Evolutionary conservation across 2,329 filamentous ascomycete species (phyloP), one percentile per base, ranked within the genome.

Genomic region (Penicillium griseofulvum): DNA sequence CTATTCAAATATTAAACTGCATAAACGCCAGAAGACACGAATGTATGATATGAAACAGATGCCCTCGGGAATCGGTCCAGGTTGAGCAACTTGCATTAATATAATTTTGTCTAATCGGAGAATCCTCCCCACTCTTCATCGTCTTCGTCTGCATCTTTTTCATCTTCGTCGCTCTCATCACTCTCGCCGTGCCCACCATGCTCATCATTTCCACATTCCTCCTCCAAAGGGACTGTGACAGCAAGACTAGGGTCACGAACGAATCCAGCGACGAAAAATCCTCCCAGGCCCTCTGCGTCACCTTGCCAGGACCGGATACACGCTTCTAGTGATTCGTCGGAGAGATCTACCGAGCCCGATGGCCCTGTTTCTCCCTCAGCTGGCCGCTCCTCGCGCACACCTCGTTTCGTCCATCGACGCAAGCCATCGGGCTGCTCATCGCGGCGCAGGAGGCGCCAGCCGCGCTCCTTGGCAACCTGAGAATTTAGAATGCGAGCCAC

Each of bases 241-340:
- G 44, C 71, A 71, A 74, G 17, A 73, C 75, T 60, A 69, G 66
- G 54, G 71, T 88, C 83, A 50, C 89, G 80, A 3, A 90, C 82
- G 73, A 99, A 96, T 0, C 83, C 90, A n/a, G 86, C 91, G 19
- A 97, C 89, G 65, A 99, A 99, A 74, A 99, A 97, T 0, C 94
- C 93, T 83, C 97, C 96, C 0, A 92, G 89, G 0, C 91, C 91
- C 59, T 88, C 84, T 10, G 86, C 87, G 63, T 93, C 91, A 26
- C 85, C 89, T 64, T 92, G 89, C 71, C 89, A 87, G 31, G 90
- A 90, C 55, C 93, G 81, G 53, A 97, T 87, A 67, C 91, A 96
- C 3, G 83, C 89, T 26, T 93, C 87, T 6, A 79, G 73, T 38
- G 79, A 68, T 49, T 85, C 76, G 1, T 80, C 81, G 66, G 62